Percentiles rank a stretch among this genome's conserved stretches.
phyloP scores from a whole-genome alignment of 2,329 filamentous ascomycete species.

The Trichoderma breve region DNA sequence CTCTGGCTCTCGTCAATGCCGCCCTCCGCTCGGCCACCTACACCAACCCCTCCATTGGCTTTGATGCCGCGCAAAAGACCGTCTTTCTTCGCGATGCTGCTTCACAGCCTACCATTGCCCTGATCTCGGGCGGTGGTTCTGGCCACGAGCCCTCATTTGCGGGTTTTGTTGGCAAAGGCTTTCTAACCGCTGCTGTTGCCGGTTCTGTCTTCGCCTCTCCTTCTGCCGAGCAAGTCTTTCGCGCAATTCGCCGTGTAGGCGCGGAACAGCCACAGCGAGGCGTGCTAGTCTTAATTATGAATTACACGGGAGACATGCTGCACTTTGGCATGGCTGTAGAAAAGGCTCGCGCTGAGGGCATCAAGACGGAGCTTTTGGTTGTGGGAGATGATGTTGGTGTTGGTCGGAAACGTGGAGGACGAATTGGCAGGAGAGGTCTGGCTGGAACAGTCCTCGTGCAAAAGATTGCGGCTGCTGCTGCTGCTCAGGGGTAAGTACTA shows the following conservation, averaged over 20 bases:
- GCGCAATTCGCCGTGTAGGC: slow-evolving; percentile 61
- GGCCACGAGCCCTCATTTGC: slow-evolving; percentile 73
- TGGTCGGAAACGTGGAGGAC: slow-evolving; percentile 62
- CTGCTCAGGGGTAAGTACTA: slow-evolving; percentile 31
- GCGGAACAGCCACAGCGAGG: slow-evolving; percentile 52
- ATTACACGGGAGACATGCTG: slow-evolving; percentile 69
- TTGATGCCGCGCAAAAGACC: slow-evolving; percentile 29
- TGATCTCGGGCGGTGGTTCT: slow-evolving; percentile 61
- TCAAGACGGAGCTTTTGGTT: slow-evolving; percentile 66
- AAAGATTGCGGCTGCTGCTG: slow-evolving; percentile 64
- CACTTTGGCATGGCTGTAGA: slow-evolving; percentile 75
- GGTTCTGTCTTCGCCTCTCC: slow-evolving; percentile 76
- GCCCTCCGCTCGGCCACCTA: slow-evolving; percentile 29
- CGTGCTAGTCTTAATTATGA: slow-evolving; percentile 70
- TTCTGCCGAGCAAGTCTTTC: slow-evolving; percentile 67
- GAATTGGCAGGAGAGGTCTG: slow-evolving; percentile 69
- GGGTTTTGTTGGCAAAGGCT: slow-evolving; percentile 66
- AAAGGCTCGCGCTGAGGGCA: slow-evolving; percentile 61
- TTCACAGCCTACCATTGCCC: slow-evolving; percentile 22
- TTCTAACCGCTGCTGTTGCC: slow-evolving; percentile 67
- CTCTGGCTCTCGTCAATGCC: slow-evolving; percentile 25
- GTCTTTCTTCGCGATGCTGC: slow-evolving; percentile 26
- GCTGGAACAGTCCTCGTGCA: slow-evolving; percentile 64
- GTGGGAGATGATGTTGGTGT: slow-evolving; percentile 74
- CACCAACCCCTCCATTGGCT: slow-evolving; percentile 30